Base-by-base conservation (phyloP, 1,139 yeast genomes). In the Meyerozyma athensensis region DNA sequence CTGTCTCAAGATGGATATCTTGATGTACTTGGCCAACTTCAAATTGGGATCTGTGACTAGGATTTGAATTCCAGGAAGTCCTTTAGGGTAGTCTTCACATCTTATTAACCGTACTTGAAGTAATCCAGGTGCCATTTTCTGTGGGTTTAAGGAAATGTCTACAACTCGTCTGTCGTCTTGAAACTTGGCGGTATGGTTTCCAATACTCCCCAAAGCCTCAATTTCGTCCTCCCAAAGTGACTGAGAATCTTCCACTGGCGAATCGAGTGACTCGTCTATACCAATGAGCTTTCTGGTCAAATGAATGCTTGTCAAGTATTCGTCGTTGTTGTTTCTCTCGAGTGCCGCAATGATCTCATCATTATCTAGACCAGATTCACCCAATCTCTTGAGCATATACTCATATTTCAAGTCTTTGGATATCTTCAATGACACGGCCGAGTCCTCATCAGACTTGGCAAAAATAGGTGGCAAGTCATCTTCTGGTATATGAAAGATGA, bases 401-500 rank as follows among this genome's bases (percentile, higher is more conserved):
- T 71, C 76, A n/a, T 50, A 45, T 39, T 63, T 61, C 19, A 65
- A 51, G 39, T 65, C 54, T 23, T 67, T 71, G 19, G 80, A 67
- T 12, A 78, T 63, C 33, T 66, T 77, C 34, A 79, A 59, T 20
- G 70, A 61, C 9, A 77, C 70, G 24, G 63, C 65, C 1, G 76
- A 62, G 43, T 74, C 77, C 30, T 67, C 59, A 20, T 69, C 70
- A 12, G 69, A 54, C 44, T 74, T 70, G 22, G 72, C 55, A 54
- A 74, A 74, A 36, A 73, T 56, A 14, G 58, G 52, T 0, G 98
- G 98, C 33, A 92, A 63, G 53, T 92, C 98, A 53, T 89, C 97
- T 50, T 90, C 97, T 0, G 97, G 97, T 3, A 90, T 74, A 52
- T 90, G 94, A 48, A 90, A 81, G 10, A 90, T 61, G 17, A 90